Percentiles rank a stretch among this genome's conserved stretches.
phyloP scores from a whole-genome alignment of 2,329 filamentous ascomycete genomes.

The Thielaviopsis ethacetica region DNA sequence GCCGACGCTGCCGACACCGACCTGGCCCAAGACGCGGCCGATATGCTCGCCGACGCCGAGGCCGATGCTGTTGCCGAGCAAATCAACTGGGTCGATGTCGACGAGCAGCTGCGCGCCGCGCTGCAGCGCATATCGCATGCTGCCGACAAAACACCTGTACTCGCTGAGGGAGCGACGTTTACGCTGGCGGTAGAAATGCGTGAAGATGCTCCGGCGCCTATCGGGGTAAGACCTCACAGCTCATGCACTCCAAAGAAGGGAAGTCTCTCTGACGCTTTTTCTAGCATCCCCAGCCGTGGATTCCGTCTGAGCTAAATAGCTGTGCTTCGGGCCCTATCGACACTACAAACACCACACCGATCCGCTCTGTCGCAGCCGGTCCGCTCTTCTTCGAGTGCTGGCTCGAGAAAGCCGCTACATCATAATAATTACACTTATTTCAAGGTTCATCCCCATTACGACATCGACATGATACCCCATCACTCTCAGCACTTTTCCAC shows the following conservation, averaged over 20 bases:
- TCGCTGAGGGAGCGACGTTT: constrained; percentile 54
- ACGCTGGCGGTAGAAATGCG: constrained; percentile 60
- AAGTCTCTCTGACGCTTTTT: background rate
- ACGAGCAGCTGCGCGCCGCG: constrained; percentile 56
- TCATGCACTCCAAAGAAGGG: background rate
- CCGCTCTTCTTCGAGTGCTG: constrained; percentile 50
- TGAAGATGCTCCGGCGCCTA: constrained; percentile 40
- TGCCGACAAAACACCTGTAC: constrained; percentile 35
- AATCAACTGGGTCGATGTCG: constrained; percentile 42
- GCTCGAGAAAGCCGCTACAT: constrained; percentile 40
- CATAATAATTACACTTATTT: constrained; percentile 4
- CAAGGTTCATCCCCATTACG: background rate
- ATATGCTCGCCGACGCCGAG: constrained; percentile 12
- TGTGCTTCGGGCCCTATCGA: constrained; percentile 16
- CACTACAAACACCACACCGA: constrained; percentile 17
- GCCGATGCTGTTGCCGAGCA: constrained; percentile 13
- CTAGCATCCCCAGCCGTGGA: constrained; percentile 44
- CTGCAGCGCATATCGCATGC: constrained; percentile 46
- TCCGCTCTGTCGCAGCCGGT: constrained; percentile 39
- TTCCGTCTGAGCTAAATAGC: constrained; percentile 34
- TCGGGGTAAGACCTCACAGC: constrained; percentile 29
- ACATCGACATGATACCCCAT: constrained; percentile 14
- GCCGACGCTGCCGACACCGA: constrained; percentile 20
- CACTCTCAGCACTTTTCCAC: constrained; percentile 18
- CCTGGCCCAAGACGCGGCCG: constrained; percentile 14